Evolutionary conservation across 2,329 filamentous ascomycete genomes (phyloP), one percentile per base, ranked within the genome.

Genomic region (Nannizziopsis barbatae): DNA sequence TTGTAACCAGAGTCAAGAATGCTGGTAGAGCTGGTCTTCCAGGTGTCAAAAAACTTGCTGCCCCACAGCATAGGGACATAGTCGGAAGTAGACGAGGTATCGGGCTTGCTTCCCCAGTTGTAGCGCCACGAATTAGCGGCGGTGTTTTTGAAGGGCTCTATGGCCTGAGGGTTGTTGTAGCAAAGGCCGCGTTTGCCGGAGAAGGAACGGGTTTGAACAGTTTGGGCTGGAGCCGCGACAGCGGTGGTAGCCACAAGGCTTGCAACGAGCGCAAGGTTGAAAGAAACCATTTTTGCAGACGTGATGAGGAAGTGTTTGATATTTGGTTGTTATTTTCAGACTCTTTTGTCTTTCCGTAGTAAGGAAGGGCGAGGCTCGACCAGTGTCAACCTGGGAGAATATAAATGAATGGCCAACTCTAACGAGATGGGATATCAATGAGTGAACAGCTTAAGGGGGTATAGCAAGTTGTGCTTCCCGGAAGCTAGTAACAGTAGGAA

Each of bases 31-130:
- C 61, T 60, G 8, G 57, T 46, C 18, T 57, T 41, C 67, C 67
- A 72, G 42, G 51, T 55, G 30, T 50, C 53, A 52, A 68, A 62
- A 53, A 62, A 59, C 45, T 64, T 63, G 11, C 53, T 38, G 18
- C 68, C 66, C 69, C 69, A 72, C 50, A 71, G 63, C 65, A 70
- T 69, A 27, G 70, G 69, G 8, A 71, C 63, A 53, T 60, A 73
- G 46, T 72, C 67, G 45, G 67, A 57, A 20, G 60, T 59, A 11
- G 9, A 5, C 6, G n/a, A 31, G 32, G 39, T 35, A 31, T 14
- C 39, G 18, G 58, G 37, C 17, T 52, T 51, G 40, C 58, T 51
- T 40, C 59, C 68, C 70, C 70, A 73, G 59, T 72, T 68, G 60
- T 72, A 71, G 32, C 65, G 65, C 70, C 70, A 73, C 36, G 60